Conservation (phyloP, 2,329 filamentous ascomycete species). For the Exophiala sideris region DNA sequence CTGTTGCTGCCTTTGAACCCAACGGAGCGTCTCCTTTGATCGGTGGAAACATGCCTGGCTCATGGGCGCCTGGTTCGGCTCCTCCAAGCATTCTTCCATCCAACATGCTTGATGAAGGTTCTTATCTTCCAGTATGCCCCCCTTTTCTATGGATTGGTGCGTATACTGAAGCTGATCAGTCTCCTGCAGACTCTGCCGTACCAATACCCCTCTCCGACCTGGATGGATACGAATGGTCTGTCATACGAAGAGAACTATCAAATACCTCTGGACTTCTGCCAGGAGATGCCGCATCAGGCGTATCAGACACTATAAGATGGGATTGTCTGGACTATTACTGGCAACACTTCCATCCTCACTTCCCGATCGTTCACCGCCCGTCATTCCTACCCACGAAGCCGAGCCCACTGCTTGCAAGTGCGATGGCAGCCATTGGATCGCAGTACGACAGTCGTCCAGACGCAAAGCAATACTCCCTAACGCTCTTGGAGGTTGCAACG, state of each 20-base stretch:
- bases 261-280: slow-evolving; percentile 34
- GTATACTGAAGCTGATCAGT: slow-evolving; percentile 32
- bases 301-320: slow-evolving; percentile 38
- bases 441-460: slow-evolving; percentile 36
- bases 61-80: slow-evolving; percentile 26
- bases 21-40: slow-evolving; percentile 25
- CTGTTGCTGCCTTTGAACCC: slow-evolving; percentile 25
- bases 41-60: slow-evolving; percentile 21
- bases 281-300: slow-evolving; percentile 35
- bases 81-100: slow-evolving; percentile 27
- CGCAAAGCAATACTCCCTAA: slow-evolving; percentile 34
- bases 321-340: slow-evolving; percentile 37
- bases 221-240: slow-evolving; percentile 38
- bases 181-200: slow-evolving; percentile 35
- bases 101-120: slow-evolving; percentile 26
- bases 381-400: slow-evolving; percentile 34
- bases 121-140: slow-evolving; percentile 27
- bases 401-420: slow-evolving; percentile 33
- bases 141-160: slow-evolving; percentile 22
- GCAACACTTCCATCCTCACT: slow-evolving; percentile 36
- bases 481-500: slow-evolving; percentile 34
- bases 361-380: slow-evolving; percentile 35
- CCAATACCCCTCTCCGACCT: slow-evolving; percentile 39
- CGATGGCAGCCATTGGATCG: slow-evolving; percentile 37
- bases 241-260: slow-evolving; percentile 39